Conservation (phyloP, 306 rosid genomes). For the Cicer judaicum region DNA sequence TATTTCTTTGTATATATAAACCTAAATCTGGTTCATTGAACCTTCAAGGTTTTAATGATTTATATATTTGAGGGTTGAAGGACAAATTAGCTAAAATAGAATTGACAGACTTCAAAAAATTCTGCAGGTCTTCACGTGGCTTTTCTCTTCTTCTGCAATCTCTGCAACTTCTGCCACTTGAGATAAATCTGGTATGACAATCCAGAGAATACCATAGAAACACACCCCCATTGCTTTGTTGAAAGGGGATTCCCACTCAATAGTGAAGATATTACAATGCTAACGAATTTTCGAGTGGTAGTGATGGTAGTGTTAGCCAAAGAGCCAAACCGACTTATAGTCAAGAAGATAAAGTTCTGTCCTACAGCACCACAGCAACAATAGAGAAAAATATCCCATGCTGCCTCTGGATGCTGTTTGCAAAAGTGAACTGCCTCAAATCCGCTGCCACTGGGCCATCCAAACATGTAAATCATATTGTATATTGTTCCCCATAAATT, state of each 20-base stretch:
- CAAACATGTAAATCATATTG: constrained; percentile 88
- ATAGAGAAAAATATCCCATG: constrained; percentile 85
- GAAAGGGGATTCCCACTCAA: constrained; percentile 95
- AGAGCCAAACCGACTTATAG: constrained; percentile 93
- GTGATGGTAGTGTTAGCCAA: constrained; percentile 95
- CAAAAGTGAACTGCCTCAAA: constrained; percentile 85
- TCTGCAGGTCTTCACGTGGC: constrained; percentile 54
- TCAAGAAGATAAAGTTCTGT: constrained; percentile 94
- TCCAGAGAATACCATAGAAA: constrained; percentile 89
- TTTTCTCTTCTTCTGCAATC: constrained; percentile 84
- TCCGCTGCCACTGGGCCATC: constrained; percentile 81
- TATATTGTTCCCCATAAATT: constrained; percentile 97
- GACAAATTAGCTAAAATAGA: constrained; percentile 25
- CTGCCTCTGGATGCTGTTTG: constrained; percentile 84
- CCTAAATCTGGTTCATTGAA: constrained; percentile 49
- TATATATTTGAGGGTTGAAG: constrained; percentile 16
- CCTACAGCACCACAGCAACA: constrained; percentile 99
- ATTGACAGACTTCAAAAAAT: constrained; percentile 54
- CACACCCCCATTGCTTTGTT: constrained; percentile 92
- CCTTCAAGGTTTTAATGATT: constrained; percentile 38
- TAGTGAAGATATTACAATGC: constrained; percentile 91
- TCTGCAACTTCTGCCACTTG: constrained; percentile 89
- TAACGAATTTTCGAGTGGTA: constrained; percentile 95
- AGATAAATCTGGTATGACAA: constrained; percentile 90
- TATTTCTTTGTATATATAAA: constrained; percentile 40